Evolutionary conservation across 2,329 filamentous ascomycete species (phyloP), one percentile per base, ranked within the genome.

Genomic region (Colletotrichum sp.): DNA sequence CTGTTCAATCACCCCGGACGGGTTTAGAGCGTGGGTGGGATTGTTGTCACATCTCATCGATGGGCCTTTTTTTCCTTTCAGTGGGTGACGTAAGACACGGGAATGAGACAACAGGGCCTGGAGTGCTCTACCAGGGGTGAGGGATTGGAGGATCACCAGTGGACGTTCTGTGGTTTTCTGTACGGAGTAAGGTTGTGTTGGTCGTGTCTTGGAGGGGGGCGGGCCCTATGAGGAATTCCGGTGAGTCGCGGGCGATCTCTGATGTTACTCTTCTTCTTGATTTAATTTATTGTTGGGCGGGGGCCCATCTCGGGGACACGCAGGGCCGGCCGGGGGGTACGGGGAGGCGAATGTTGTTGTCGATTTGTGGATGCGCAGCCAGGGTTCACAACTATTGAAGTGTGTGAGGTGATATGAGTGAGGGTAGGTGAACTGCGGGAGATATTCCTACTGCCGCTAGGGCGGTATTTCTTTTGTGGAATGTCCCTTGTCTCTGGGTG

Each of bases 351-450:
- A 52, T 52, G 59, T 21, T 12, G 55, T 67, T 30, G 36, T 71
- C 72, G 63, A 49, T 44, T 26, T 49, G 57, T 32, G 32, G 39
- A 24, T 9, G 30, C 24, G 55, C 34, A 55, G 44, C 74, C 49
- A 12, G 70, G 70, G 74, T 76, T 76, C 64, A 52, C n/a, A 69
- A 57, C 64, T 74, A 74, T 76, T 76, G 74, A 74, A 8, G 73
- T 59, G 59, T 52, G 44, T 52, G 44, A 5, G n/a, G 44, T 52
- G 44, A 52, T 52, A 52, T 52, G n/a, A 52, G n/a, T n/a, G 44
- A 21, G n/a, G 44, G n/a, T 21, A 49, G n/a, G 44, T 21, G 44
- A 52, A 12, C 64, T 24, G 49, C 57, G 15, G 63, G 32, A 65
- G 64, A 52, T 52, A 21, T 52, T 52, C 44, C 44, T 52, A 52